These are phyloP conservation scores for Pseudoneurospora amorphoporcata DNA, from an alignment of 495 filamentous ascomycete species.

Conservation along the genomic window DNA sequence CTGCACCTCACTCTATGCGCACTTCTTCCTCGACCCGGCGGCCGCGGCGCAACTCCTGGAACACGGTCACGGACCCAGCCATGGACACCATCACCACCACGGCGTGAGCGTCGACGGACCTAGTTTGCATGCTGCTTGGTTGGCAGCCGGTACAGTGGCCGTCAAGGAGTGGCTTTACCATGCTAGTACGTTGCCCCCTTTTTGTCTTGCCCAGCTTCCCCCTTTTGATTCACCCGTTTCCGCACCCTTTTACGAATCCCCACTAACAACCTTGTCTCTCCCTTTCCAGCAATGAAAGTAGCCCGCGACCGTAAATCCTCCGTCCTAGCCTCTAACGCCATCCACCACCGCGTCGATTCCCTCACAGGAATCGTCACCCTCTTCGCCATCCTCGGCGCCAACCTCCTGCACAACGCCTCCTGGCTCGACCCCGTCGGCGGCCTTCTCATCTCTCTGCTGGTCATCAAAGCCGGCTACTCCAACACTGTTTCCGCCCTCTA, in stretches of 20 bases:
- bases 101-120: constrained; percentile 55
- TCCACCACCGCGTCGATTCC: constrained; percentile 93
- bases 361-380: constrained; percentile 90
- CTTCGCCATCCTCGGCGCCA: constrained; percentile 76
- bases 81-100: constrained; percentile 52
- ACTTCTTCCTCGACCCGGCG: constrained; percentile 63
- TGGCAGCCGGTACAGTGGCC: constrained; percentile 82
- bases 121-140: constrained; percentile 86
- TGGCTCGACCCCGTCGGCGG: constrained; percentile 97
- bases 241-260: not conserved
- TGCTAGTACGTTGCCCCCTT: constrained; percentile 58
- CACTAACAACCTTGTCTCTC: constrained; percentile 5
- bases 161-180: constrained; percentile 96
- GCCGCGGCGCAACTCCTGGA: constrained; percentile 48
- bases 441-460: constrained; percentile 81
- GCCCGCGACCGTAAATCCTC: constrained; percentile 90
- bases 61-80: constrained; percentile 51
- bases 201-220: no score
- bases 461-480: constrained; percentile 78
- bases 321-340: constrained; percentile 91
- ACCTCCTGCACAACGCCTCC: constrained; percentile 67
- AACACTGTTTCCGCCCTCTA: constrained; percentile 75
- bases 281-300: constrained; percentile 74
- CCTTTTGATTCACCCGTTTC: not conserved
- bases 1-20: constrained; percentile 60